A percentile compares a stretch with the other conserved stretches of the same genome.
Conservation (phyloP, 163 green algal species). For the Coccomyxa subellipsoidea region DNA sequence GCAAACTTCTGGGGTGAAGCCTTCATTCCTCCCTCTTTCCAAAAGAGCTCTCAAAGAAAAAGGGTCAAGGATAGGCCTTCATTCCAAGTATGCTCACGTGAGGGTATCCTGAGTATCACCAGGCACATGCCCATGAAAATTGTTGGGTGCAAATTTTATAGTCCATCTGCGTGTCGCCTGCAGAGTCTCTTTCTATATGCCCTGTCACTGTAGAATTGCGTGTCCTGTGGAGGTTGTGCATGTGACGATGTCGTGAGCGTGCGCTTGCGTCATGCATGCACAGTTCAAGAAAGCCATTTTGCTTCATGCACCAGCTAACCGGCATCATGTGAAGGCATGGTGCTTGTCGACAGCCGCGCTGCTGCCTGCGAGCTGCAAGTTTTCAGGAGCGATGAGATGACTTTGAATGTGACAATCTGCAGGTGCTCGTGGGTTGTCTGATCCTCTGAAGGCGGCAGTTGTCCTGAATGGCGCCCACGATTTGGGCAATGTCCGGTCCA, state of each 20-base stretch:
- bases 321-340: no score
- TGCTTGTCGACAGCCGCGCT: not conserved
- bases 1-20: not conserved
- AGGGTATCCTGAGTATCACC: not conserved
- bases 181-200: not conserved
- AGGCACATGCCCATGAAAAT: no score
- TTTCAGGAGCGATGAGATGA: not conserved
- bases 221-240: not conserved
- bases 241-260: not conserved
- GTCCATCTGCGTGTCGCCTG: no score
- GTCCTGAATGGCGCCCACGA: not conserved
- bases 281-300: not conserved
- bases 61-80: not conserved
- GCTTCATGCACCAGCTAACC: no score
- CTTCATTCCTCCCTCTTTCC: not conserved
- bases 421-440: not conserved
- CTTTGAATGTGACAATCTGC: not conserved
- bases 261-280: not conserved
- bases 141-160: no score
- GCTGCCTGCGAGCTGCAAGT: not conserved
- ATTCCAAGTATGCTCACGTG: not conserved
- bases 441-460: not conserved
- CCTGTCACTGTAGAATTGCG: not conserved
- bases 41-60: not conserved
- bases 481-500: not conserved